Evolutionary conservation across 257 asterid genomes (phyloP), one percentile per base, ranked within the genome.

Genomic region (Echites panduratus): DNA sequence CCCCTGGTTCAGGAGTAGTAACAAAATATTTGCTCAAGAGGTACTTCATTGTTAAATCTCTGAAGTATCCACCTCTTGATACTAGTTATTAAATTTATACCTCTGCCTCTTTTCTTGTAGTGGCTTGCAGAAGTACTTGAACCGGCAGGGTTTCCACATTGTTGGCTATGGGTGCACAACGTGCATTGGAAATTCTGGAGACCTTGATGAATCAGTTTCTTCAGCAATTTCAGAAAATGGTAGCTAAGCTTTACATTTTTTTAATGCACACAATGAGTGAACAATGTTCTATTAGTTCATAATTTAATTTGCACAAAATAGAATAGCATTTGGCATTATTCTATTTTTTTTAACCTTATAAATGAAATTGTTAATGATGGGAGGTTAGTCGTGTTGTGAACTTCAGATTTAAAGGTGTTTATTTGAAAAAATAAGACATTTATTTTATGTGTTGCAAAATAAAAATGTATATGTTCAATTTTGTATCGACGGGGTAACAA

Each of bases 131-230:
- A 87, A 85, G 81, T 93, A 89, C 82, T 80, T 91, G 84, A 89
- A 88, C 78, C 88, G 88, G 85, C 98, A 89, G 82, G 98, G 98
- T 52, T 93, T 93, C 70, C n/a, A 85, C 70, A 86, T 89, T 44
- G 97, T 93, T 72, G 98, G 98, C 73, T 93, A 88, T 84, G 98
- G 98, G 56, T 93, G 98, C 86, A 93, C 98, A 44, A 93, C 98
- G 44, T 93, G 98, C 78, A 93, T 93, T 71, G 98, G 98, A 58
- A 93, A 93, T 85, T 93, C 98, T 22, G 97, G 98, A 71, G 98
- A 93, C 74, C 96, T 93, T 66, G 90, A 89, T 62, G 98, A 91
- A 78, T 81, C 97, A 52, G 98, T 93, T 54, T 84, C 96, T 74
- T 78, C 93, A 61, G 92, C 87, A 64, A 87, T 93, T 73, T 41